These are phyloP conservation scores for Silybum marianum DNA, from an alignment of 129 eudicot species.

Conservation along the genomic window DNA sequence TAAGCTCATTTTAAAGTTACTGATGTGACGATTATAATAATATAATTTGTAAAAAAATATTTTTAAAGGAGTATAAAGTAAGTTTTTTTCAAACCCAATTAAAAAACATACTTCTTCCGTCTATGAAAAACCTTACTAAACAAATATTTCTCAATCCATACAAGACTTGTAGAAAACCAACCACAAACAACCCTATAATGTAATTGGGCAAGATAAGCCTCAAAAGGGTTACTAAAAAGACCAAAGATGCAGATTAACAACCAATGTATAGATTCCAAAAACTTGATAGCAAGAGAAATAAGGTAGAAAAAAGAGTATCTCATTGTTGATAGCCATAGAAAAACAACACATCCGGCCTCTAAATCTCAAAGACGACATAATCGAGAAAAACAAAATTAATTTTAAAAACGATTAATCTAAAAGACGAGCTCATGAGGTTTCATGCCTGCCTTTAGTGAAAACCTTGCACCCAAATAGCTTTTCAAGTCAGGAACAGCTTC, in stretches of 20 bases:
- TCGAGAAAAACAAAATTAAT: neutral
- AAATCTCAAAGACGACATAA: neutral
- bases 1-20: too few species aligned
- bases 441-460: slow-evolving; percentile 59
- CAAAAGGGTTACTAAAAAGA: neutral
- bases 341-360: neutral
- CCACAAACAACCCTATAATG: neutral
- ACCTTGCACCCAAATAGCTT: neutral
- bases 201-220: neutral
- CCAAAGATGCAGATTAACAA: neutral
- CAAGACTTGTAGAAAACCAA: too few species aligned
- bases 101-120: too few species aligned
- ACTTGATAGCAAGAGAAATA: neutral
- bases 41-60: too few species aligned
- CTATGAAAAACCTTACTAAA: too few species aligned
- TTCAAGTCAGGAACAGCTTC: neutral
- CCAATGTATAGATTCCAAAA: neutral
- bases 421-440: slow-evolving; percentile 70
- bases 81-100: too few species aligned
- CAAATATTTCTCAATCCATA: too few species aligned
- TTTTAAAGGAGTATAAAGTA: too few species aligned
- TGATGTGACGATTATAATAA: too few species aligned
- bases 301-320: neutral
- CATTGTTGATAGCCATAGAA: neutral
- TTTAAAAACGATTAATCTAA: slow-evolving; percentile 21